A percentile compares a stretch with the other conserved stretches of the same genome.
Evolutionary conservation across 805 yeast species (phyloP).

Genomic region (Wickerhamiella kurtzmanii): DNA sequence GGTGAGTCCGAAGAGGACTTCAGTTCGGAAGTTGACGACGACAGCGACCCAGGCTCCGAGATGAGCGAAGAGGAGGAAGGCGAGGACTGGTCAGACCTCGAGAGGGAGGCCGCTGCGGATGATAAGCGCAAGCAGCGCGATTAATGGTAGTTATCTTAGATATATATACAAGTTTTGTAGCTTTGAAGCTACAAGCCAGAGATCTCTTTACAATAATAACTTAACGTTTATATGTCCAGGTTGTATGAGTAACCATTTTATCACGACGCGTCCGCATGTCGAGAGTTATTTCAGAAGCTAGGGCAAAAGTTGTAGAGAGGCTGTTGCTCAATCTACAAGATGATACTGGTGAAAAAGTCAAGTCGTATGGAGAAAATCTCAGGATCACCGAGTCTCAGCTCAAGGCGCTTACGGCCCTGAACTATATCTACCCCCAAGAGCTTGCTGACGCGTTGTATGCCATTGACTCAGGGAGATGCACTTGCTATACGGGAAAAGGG

Average conservation of each 20-base stretch:
- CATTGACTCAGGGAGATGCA: slow-evolving; percentile 13
- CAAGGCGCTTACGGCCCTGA: slow-evolving; percentile 12
- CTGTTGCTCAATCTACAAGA: slow-evolving; percentile 8
- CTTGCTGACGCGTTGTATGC: slow-evolving; percentile 16
- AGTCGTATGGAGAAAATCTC: slow-evolving; percentile 6
- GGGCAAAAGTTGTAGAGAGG: slow-evolving; percentile 9
- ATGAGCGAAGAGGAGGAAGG: slow-evolving; percentile 21
- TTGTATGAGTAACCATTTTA: background rate
- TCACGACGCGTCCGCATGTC: too few relatives aligned
- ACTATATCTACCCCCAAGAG: slow-evolving; percentile 13
- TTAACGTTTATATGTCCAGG: too few relatives aligned
- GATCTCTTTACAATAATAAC: background rate
- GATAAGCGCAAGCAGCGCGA: slow-evolving; percentile 17
- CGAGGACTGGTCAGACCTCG: slow-evolving; percentile 48
- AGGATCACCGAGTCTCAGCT: slow-evolving; percentile 8
- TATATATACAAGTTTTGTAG: too few relatives aligned
- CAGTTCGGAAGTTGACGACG: slow-evolving; percentile 18
- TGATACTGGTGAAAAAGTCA: background rate
- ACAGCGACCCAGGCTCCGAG: slow-evolving; percentile 20
- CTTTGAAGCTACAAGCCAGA: too few relatives aligned
- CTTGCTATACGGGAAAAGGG: background rate
- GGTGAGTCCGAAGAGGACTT: slow-evolving; percentile 28
- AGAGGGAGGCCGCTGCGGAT: slow-evolving; percentile 35
- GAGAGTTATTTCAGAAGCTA: background rate
- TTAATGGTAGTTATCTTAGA: slow-evolving; percentile 1